These are phyloP conservation scores for Lentinula edodes DNA, from an alignment of 768 basidiomycete genomes.

Conservation along the genomic window DNA sequence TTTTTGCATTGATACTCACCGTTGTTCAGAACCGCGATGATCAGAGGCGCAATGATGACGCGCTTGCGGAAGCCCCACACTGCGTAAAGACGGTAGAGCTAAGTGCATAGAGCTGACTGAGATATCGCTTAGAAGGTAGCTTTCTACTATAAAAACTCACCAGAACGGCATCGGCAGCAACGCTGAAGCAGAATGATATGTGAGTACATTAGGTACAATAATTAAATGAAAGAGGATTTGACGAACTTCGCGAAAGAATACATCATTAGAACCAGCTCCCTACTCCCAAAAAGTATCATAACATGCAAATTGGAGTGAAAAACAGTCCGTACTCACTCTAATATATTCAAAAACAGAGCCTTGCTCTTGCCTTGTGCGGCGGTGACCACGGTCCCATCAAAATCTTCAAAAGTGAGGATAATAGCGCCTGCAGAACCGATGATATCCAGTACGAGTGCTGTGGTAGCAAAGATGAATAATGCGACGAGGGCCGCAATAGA, in stretches of 20 bases:
- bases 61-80: background rate
- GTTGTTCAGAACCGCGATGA: background rate
- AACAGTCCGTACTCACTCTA: background rate
- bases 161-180: background rate
- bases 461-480: background rate
- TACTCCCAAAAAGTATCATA: background rate
- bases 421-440: background rate
- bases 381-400: background rate
- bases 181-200: background rate
- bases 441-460: background rate
- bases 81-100: background rate
- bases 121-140: too few relatives aligned
- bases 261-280: background rate
- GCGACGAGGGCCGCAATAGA: background rate
- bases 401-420: background rate
- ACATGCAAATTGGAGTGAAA: too few relatives aligned
- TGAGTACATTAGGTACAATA: background rate
- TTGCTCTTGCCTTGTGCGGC: background rate
- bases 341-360: background rate
- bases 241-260: background rate
- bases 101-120: background rate
- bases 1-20: background rate
- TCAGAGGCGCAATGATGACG: background rate
- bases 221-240: too few relatives aligned
- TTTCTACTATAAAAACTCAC: background rate